A percentile compares a stretch with the other conserved stretches of the same genome.
Evolutionary conservation across 257 asterid species (phyloP).

Genomic region (Ocimum tenuiflorum): DNA sequence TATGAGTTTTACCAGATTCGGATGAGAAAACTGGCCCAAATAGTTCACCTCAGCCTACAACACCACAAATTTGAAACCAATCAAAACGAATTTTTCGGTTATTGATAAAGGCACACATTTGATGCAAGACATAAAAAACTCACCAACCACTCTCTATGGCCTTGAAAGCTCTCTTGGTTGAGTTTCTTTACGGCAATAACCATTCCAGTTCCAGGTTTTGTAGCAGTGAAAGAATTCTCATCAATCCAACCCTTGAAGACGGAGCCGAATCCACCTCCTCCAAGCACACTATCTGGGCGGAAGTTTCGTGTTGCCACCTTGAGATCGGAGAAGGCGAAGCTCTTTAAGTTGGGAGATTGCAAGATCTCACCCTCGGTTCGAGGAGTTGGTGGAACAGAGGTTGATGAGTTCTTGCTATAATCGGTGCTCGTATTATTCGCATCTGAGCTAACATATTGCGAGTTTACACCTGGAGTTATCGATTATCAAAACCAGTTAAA

Average conservation of each 20-base stretch:
- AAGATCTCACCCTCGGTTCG: conserved; percentile 83
- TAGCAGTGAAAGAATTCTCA: conserved; percentile 47
- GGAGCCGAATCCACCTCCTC: conserved; percentile 86
- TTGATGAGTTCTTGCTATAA: conserved; percentile 33
- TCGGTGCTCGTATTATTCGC: conserved; percentile 28
- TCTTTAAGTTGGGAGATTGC: conserved; percentile 61
- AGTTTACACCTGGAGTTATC: conserved; percentile 39
- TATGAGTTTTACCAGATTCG: conserved; percentile 49
- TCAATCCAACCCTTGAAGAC: conserved; percentile 93
- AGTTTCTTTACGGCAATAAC: conserved; percentile 72
- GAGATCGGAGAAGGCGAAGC: conserved; percentile 57
- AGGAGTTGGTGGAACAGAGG: conserved; percentile 41
- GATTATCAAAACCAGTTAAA: neutral
- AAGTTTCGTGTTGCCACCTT: conserved; percentile 73
- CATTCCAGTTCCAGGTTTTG: conserved; percentile 75
- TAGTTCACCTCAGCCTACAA: conserved; percentile 54
- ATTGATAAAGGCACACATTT: neutral
- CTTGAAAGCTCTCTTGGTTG: conserved; percentile 64
- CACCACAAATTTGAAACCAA: neutral
- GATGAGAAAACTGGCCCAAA: conserved; percentile 53
- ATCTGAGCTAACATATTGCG: conserved; percentile 40
- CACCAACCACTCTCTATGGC: conserved; percentile 89
- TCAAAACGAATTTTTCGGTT: neutral
- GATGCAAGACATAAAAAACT: conserved; percentile 19
- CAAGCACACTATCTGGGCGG: conserved; percentile 74